Evolutionary conservation across 2,329 filamentous ascomycete species (phyloP).

Genomic region (Fusarium beomiforme): DNA sequence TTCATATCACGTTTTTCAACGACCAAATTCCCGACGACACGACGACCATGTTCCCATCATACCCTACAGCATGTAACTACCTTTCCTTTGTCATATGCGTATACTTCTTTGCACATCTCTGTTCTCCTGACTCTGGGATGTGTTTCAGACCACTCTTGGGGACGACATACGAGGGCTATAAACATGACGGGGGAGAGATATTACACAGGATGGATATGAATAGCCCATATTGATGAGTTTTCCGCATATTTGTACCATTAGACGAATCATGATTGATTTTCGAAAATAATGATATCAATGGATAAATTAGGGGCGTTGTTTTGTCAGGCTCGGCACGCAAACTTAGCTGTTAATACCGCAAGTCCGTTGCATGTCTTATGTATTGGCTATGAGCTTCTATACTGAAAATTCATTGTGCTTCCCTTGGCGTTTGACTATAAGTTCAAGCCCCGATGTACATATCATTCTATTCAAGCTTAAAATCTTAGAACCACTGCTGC

Average conservation of each 20-base stretch:
- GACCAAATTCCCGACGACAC: conserved; percentile 37
- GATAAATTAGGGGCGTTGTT: conserved; percentile 16
- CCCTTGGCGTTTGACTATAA: background rate
- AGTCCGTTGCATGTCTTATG: background rate
- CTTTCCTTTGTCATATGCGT: conserved; percentile 24
- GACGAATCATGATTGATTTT: conserved; percentile 18
- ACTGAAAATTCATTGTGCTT: background rate
- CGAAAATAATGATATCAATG: conserved; percentile 32
- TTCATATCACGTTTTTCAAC: conserved; percentile 21
- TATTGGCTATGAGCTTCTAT: background rate
- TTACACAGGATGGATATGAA: background rate
- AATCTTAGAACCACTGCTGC: background rate
- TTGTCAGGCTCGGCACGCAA: conserved; percentile 17
- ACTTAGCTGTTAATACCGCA: conserved; percentile 6
- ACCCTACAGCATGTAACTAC: conserved; percentile 29
- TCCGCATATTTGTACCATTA: conserved; percentile 28
- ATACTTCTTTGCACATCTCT: background rate
- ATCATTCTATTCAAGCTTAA: background rate
- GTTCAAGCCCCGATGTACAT: background rate
- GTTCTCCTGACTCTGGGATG: background rate
- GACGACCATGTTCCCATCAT: conserved; percentile 37
- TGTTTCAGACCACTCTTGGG: conserved; percentile 17
- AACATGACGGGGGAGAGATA: background rate
- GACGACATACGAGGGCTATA: background rate
- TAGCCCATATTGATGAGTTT: background rate